Conservation (phyloP, 331 rosid species). For the Cucumis variabilis region DNA sequence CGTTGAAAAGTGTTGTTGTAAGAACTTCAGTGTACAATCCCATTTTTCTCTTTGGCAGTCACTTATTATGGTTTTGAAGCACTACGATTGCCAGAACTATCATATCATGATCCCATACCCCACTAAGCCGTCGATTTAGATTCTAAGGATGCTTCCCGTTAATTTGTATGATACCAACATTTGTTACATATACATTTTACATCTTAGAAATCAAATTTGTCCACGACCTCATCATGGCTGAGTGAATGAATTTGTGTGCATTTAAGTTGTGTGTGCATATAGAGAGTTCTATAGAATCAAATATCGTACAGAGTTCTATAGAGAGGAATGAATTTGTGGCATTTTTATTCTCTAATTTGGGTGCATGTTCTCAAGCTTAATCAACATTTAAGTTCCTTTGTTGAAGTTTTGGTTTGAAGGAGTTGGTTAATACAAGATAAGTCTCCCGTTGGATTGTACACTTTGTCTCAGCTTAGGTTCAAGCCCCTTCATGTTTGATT, state of each 20-base stretch:
- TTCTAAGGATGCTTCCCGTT: not conserved
- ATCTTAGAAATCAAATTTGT: conserved; percentile 30
- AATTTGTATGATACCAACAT: not conserved
- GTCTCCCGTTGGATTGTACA: too few species aligned
- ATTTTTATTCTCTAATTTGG: too few species aligned
- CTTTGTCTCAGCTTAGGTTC: too few species aligned
- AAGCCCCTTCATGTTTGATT: too few species aligned
- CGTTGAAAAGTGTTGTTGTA: not conserved
- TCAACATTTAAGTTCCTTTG: too few species aligned
- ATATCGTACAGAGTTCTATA: conserved; percentile 73
- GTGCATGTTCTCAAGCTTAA: too few species aligned
- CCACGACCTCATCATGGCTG: conserved; percentile 74
- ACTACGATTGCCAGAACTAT: not conserved
- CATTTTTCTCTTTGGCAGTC: not conserved
- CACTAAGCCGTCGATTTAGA: not conserved
- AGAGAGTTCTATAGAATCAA: too few species aligned
- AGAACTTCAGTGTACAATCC: not conserved
- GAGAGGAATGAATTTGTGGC: not conserved
- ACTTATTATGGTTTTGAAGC: not conserved
- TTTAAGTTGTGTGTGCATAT: too few species aligned
- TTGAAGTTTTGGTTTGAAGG: too few species aligned
- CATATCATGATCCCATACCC: not conserved
- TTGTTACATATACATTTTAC: not conserved
- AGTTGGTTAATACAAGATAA: too few species aligned
- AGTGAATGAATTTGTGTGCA: too few species aligned